Conservation (phyloP, 495 filamentous ascomycete species). For the Talaromyces adpressus region DNA sequence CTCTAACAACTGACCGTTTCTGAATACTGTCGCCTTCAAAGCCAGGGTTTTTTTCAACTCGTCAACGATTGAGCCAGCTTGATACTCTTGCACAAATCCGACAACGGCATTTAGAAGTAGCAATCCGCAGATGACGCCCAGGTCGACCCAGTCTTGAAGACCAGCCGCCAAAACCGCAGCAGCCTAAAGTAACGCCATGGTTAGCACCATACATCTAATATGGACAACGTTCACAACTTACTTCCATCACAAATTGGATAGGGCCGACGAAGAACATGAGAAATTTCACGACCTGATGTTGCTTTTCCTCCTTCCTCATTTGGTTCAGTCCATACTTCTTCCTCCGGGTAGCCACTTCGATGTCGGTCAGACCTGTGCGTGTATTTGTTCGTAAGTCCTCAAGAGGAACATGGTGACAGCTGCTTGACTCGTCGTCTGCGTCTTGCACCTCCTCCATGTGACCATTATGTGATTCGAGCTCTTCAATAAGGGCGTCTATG, state of each 20-base stretch:
- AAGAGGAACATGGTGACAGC: conserved; percentile 46
- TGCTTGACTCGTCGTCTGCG: conserved; percentile 36
- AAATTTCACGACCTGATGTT: conserved; percentile 79
- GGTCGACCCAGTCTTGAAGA: conserved; percentile 71
- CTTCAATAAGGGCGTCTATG: conserved; percentile 75
- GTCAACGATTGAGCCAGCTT: conserved; percentile 87
- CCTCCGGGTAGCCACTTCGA: conserved; percentile 60
- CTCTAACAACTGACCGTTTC: conserved; percentile 64
- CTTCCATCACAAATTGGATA: conserved; percentile 94
- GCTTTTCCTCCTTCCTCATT: conserved; percentile 77
- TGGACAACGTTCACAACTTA: conserved; percentile 30
- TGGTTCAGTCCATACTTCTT: conserved; percentile 81
- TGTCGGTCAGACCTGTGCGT: conserved; percentile 58
- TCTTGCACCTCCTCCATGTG: conserved; percentile 51
- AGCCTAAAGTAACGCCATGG: conserved; percentile 34
- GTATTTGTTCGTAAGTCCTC: conserved; percentile 67
- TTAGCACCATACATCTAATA: not conserved
- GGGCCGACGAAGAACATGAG: conserved; percentile 79
- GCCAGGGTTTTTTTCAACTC: conserved; percentile 86
- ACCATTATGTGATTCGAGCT: conserved; percentile 72
- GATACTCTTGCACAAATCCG: conserved; percentile 83
- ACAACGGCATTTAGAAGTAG: conserved; percentile 75
- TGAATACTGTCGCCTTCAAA: conserved; percentile 75
- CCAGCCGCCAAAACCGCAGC: conserved; percentile 70
- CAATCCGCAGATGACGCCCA: conserved; percentile 70